Percentiles rank a stretch among this genome's conserved stretches.
phyloP scores from a whole-genome alignment of 23 red algal species.

The Gracilaria vermiculophylla region DNA sequence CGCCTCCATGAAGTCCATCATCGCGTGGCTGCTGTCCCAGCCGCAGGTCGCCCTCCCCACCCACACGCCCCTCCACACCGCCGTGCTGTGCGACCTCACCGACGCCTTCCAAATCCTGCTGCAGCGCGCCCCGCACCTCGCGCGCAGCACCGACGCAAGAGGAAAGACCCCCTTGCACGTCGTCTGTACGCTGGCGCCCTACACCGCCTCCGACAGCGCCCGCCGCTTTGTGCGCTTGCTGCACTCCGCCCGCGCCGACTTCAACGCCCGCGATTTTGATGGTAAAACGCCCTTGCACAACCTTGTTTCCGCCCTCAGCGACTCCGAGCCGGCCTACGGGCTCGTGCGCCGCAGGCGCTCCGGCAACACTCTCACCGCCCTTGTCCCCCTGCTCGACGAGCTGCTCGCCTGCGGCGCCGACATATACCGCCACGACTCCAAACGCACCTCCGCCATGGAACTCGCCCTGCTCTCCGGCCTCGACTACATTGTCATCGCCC shows the following conservation, averaged over 20 bases:
- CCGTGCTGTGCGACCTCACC: constrained; percentile 35
- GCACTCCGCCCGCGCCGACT: background rate
- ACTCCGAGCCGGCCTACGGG: constrained; percentile 12
- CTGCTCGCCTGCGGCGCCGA: constrained; percentile 35
- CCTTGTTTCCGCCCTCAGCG: constrained; percentile 16
- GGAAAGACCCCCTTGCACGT: constrained; percentile 54
- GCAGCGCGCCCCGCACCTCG: background rate
- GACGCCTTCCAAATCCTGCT: constrained; percentile 3
- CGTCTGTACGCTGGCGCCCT: background rate
- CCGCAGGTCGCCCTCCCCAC: constrained; percentile 1
- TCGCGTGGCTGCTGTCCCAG: constrained; percentile 30
- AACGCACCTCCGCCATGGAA: constrained; percentile 30
- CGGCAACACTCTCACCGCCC: background rate
- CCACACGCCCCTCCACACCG: constrained; percentile 35
- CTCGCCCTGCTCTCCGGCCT: constrained; percentile 20
- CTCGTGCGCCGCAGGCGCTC: constrained; percentile 33
- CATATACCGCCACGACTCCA: background rate
- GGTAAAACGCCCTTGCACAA: constrained; percentile 51
- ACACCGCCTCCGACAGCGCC: background rate
- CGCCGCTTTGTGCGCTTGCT: constrained; percentile 16
- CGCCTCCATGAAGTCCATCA: constrained; percentile 41
- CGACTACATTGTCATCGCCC: constrained; percentile 24
- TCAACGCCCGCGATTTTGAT: constrained; percentile 40
- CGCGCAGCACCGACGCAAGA: background rate
- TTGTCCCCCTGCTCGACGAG: constrained; percentile 18